A percentile compares a stretch with the other conserved stretches of the same genome.
These are phyloP conservation scores for Corchorus capsularis DNA, from an alignment of 345 rosid genomes.

Conservation along the genomic window DNA sequence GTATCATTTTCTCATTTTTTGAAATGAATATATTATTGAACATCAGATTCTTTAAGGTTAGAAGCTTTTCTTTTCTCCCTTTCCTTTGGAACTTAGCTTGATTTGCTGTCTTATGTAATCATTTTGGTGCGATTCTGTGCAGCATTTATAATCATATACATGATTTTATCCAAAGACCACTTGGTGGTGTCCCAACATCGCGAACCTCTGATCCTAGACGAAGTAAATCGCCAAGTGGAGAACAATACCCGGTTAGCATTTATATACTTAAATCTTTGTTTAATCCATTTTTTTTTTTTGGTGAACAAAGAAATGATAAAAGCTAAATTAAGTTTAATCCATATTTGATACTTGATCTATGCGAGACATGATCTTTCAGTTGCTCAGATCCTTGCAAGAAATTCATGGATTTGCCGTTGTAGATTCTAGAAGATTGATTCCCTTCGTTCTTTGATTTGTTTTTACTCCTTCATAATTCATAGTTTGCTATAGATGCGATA, in stretches of 20 bases:
- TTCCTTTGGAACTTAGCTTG: not conserved
- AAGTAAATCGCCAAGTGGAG: constrained; percentile 18
- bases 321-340: too few relatives aligned
- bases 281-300: too few relatives aligned
- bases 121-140: constrained; percentile 28
- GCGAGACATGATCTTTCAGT: not conserved
- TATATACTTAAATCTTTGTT: constrained; percentile 1
- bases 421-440: not conserved
- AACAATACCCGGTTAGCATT: constrained; percentile 39
- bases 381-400: constrained; percentile 30
- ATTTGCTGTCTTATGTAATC: not conserved
- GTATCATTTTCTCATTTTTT: not conserved
- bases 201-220: constrained; percentile 28
- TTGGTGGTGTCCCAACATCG: constrained; percentile 28
- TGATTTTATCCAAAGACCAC: constrained; percentile 39
- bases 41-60: not conserved
- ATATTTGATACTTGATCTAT: not conserved
- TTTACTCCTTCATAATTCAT: constrained; percentile 5
- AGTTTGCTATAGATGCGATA: not conserved
- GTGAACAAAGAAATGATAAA: too few relatives aligned
- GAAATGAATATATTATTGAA: not conserved
- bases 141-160: constrained; percentile 57
- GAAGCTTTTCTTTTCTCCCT: not conserved
- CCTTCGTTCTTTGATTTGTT: not conserved
- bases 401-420: not conserved